phyloP scores from a whole-genome alignment of 2,329 filamentous ascomycete species.

The Hortaea werneckii region DNA sequence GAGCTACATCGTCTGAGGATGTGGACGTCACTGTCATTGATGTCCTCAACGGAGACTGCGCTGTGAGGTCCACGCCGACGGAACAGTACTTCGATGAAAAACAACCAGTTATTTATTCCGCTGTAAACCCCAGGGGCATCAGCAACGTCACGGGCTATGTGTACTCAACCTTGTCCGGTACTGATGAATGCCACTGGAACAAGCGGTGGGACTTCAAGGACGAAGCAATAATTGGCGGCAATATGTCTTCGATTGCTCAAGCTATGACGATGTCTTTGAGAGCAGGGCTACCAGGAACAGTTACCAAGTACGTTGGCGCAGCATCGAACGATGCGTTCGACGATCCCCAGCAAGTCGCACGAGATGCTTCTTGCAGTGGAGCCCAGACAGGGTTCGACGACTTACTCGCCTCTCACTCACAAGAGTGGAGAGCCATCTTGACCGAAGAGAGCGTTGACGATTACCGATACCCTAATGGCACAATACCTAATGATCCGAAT shows the following conservation, averaged over 20 bases:
- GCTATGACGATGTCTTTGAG: constrained; percentile 44
- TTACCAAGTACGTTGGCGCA: constrained; percentile 59
- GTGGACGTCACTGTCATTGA: constrained; percentile 52
- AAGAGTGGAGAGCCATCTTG: constrained; percentile 54
- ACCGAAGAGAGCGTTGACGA: constrained; percentile 53
- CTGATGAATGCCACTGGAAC: constrained; percentile 27
- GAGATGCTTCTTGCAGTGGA: constrained; percentile 43
- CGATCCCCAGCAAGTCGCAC: constrained; percentile 46
- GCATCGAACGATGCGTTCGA: constrained; percentile 60
- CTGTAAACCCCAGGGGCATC: constrained; percentile 54
- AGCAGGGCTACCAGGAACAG: constrained; percentile 42
- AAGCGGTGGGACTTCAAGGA: constrained; percentile 36
- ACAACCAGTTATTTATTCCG: constrained; percentile 48
- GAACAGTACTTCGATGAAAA: constrained; percentile 46
- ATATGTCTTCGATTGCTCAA: constrained; percentile 56
- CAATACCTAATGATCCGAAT: constrained; percentile 46
- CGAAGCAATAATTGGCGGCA: constrained; percentile 41
- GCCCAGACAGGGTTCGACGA: constrained; percentile 44
- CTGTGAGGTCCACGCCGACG: constrained; percentile 52
- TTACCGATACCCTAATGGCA: constrained; percentile 49
- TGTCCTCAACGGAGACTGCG: constrained; percentile 56
- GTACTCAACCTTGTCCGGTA: constrained; percentile 40
- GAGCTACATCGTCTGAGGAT: constrained; percentile 45
- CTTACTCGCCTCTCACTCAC: constrained; percentile 46
- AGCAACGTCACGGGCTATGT: constrained; percentile 53